Evolutionary conservation across 2,329 filamentous ascomycete species (phyloP), one percentile per base, ranked within the genome.

Genomic region (Phoma herbarum): DNA sequence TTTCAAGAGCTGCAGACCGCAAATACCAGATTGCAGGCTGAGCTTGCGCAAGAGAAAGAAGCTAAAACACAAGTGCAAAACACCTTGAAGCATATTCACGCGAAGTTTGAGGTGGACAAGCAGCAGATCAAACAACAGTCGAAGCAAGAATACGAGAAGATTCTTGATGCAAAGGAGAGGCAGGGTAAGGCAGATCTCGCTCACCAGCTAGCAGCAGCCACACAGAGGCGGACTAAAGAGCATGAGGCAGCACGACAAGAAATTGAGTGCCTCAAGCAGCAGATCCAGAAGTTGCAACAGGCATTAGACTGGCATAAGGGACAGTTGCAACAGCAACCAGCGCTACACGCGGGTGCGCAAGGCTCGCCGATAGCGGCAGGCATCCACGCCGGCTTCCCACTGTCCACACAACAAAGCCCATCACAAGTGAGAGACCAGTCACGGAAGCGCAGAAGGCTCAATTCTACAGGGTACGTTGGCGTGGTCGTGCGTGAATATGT

Each of bases 401-500:
- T 48, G 11, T 16, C 22, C 10, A 2, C 33, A 4, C 41, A 43
- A 18, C 41, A 42, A 14, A 37, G 41, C 25, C 22, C 41, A n/a
- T 8, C 12, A 4, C 29, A 20, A 9, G 20, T 14, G 4, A 47
- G 23, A 2, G 23, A 35, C 12, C 14, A 29, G 2, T 7, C 29
- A 10, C 37, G 23, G 11, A 59, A 59, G 28, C 57, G 57, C 23
- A 52, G 28, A n/a, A 46, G 42, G 22, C 18, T 23, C 8, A 28
- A 47, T 16, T 45, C 48, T 8, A n/a, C 11, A 16, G 11, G 52
- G 56, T 50, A 45, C 4, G 45, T 31, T 14, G n/a, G 12, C 22
- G 8, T 2, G 16, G 4, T 9, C 2, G 8, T 22, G 23, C 0
- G 4, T 1, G 16, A 3, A 10, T 22, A 44, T 9, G 3, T 20